Evolutionary conservation across 2,329 filamentous ascomycete genomes (phyloP), one percentile per base, ranked within the genome.

Genomic region (Epicoccum nigrum): DNA sequence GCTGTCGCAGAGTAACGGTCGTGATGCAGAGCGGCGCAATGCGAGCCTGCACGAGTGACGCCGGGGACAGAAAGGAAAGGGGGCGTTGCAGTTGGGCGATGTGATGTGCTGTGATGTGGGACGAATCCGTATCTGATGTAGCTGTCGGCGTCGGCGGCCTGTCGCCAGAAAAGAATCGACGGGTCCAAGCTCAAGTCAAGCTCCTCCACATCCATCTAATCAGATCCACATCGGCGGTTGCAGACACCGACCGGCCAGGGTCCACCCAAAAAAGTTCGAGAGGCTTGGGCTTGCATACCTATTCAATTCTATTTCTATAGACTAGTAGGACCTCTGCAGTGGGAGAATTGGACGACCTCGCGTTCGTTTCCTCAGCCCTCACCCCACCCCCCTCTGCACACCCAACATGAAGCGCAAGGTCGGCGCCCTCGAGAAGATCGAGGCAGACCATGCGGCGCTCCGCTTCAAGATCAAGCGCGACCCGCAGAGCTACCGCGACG

Each of bases 381-480:
- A n/a, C n/a, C n/a, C n/a, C n/a, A n/a, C n/a, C n/a, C n/a, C 23
- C 5, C 7, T 20, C n/a, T 31, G 19, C 32, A 34, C 13, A 16
- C 9, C 15, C 51, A 61, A 91, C 86, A 89, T 86, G 54, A 96
- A 96, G 77, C 84, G 92, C 74, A 95, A 94, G 78, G 83, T 96
- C 52, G 90, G 89, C 48, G 92, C 92, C 55, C 86, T 97, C 74
- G 92, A 97, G 77, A 97, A 97, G 82, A 86, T 96, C 63, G 92
- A 97, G 71, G 92, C 92, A 25, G 65, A 71, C 19, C 58, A 60
- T 67, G 86, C 91, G 58, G 94, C 88, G 75, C 79, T 97, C 43
- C 92, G 96, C 72, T 90, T 96, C 79, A 96, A 96, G 78, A 92
- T 96, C 69, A 85, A 88, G 59, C 84, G 87, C 73, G 92, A 97